Conservation (phyloP, 208 protist species). For the Lotmaria passim region DNA sequence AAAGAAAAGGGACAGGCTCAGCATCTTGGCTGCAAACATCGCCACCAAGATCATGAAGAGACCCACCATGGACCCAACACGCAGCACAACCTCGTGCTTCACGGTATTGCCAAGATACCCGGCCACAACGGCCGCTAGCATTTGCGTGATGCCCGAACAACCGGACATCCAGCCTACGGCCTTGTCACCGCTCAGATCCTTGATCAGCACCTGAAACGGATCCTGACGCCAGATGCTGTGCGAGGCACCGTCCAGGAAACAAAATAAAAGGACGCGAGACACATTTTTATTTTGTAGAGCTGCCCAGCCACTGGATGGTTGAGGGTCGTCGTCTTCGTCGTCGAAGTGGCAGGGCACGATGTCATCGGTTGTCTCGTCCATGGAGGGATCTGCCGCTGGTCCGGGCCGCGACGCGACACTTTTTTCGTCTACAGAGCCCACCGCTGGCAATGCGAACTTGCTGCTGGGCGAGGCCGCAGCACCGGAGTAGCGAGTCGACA, state of each 20-base stretch:
- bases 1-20: slow-evolving; percentile 21
- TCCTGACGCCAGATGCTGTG: slow-evolving; percentile 54
- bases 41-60: slow-evolving; percentile 19
- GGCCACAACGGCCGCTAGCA: slow-evolving; percentile 42
- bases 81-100: slow-evolving; percentile 32
- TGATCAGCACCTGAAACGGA: slow-evolving; percentile 52
- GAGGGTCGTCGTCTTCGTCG: slow-evolving; percentile 4
- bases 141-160: slow-evolving; percentile 46
- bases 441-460: neutral
- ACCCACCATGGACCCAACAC: slow-evolving; percentile 33
- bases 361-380: slow-evolving; percentile 2
- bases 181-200: slow-evolving; percentile 28
- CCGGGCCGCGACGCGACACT: neutral
- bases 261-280: slow-evolving; percentile 23
- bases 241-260: slow-evolving; percentile 49
- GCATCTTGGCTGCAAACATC: slow-evolving; percentile 8
- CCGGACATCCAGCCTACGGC: slow-evolving; percentile 43
- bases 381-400: neutral
- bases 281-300: slow-evolving; percentile 27
- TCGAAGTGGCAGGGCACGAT: neutral
- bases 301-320: slow-evolving; percentile 2
- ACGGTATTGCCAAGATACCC: slow-evolving; percentile 25
- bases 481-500: neutral
- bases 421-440: neutral
- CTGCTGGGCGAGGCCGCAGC: neutral